phyloP scores from a whole-genome alignment of 352 stramenopile genomes.

The Pythium aquatile region DNA sequence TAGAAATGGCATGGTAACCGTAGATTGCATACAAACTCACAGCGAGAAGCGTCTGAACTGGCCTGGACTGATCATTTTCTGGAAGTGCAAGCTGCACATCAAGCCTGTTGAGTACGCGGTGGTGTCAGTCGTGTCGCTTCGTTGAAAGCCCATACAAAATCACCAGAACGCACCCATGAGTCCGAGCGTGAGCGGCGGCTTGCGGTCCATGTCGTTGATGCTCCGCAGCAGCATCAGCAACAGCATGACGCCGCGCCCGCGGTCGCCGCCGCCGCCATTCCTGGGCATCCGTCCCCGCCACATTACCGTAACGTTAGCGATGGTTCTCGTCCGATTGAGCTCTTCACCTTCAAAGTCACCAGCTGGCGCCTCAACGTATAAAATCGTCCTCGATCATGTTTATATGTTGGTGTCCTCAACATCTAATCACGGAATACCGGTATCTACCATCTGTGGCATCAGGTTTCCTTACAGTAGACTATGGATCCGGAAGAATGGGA shows the following conservation, averaged over 20 bases:
- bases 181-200: conserved; percentile 39
- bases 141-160: background rate
- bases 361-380: conserved; percentile 13
- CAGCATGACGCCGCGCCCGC: conserved; percentile 23
- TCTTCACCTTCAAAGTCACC: conserved; percentile 2
- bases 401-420: background rate
- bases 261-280: conserved; percentile 5
- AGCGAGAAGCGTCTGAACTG: conserved; percentile 45
- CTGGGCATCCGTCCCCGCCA: conserved; percentile 12
- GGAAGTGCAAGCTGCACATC: conserved; percentile 63
- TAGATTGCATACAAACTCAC: conserved; percentile 25
- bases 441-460: conserved; percentile 5
- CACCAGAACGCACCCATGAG: conserved; percentile 27
- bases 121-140: background rate
- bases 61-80: conserved; percentile 37
- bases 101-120: conserved; percentile 9
- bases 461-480: conserved; percentile 21
- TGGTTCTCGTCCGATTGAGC: background rate
- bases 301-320: background rate
- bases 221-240: conserved; percentile 38
- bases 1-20: background rate
- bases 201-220: conserved; percentile 56
- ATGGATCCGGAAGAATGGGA: background rate
- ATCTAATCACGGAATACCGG: conserved; percentile 9
- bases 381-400: conserved; percentile 5